A percentile compares a stretch with the other conserved stretches of the same genome.
Conservation (phyloP, 768 basidiomycete species). For the Strobilomyces dryophilus region DNA sequence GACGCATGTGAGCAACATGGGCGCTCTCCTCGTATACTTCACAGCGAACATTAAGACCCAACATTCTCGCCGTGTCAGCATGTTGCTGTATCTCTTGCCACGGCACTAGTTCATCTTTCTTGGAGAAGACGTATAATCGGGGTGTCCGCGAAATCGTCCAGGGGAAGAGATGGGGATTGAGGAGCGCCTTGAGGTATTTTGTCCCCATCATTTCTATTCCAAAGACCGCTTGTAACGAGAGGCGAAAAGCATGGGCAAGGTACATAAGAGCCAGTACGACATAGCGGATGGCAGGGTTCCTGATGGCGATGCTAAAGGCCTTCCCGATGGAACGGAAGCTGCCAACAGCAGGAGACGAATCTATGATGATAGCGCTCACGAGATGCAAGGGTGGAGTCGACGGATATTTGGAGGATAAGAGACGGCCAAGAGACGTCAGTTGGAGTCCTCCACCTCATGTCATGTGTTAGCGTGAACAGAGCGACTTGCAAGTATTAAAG, state of each 20-base stretch:
- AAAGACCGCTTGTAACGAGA: constrained; percentile 10
- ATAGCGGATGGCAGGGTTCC: constrained; percentile 17
- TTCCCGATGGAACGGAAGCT: constrained; percentile 13
- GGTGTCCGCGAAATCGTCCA: constrained; percentile 31
- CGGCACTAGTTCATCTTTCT: constrained; percentile 29
- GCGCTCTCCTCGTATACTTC: constrained; percentile 32
- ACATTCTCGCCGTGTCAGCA: constrained; percentile 17
- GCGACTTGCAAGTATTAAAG: background rate
- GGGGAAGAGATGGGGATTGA: constrained; percentile 26
- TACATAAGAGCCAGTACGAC: constrained; percentile 14
- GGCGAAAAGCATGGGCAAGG: constrained; percentile 8
- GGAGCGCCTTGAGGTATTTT: constrained; percentile 10
- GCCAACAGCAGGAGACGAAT: constrained; percentile 19
- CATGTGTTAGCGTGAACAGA: background rate
- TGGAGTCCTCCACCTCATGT: constrained; percentile 23
- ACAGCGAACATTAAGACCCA: constrained; percentile 24
- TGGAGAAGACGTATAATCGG: constrained; percentile 35
- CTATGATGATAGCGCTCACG: constrained; percentile 18
- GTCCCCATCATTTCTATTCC: constrained; percentile 12
- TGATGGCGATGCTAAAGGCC: constrained; percentile 21
- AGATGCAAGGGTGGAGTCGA: constrained; percentile 1
- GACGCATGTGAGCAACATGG: constrained; percentile 34
- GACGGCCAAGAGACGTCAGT: constrained; percentile 13
- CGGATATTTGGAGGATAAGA: constrained; percentile 19
- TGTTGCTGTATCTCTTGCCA: constrained; percentile 26